Evolutionary conservation across 2,329 filamentous ascomycete genomes (phyloP).

Genomic region (Pyrenochaeta sp.): DNA sequence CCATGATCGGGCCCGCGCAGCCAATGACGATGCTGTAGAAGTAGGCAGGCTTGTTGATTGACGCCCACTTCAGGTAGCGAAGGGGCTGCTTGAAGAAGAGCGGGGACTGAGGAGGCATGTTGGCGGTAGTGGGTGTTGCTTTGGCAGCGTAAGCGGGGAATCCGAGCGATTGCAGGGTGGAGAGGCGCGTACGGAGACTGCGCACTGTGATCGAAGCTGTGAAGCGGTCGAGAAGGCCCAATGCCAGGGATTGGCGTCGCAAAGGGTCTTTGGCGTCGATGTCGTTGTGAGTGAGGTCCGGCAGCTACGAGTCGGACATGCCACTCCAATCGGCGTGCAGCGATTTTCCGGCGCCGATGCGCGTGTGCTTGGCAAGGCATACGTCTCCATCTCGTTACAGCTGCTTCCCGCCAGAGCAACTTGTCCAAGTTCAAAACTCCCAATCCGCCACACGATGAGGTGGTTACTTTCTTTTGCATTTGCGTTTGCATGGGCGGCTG

Average conservation of each 20-base stretch:
- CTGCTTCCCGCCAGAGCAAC: constrained; percentile 12
- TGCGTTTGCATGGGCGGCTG: constrained; percentile 69
- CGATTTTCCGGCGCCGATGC: constrained; percentile 34
- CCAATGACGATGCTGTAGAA: constrained; percentile 87
- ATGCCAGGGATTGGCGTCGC: constrained; percentile 24
- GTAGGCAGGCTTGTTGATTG: constrained; percentile 86
- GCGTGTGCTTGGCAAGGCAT: constrained; percentile 51
- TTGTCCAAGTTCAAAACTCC: constrained; percentile 29
- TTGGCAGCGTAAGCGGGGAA: neutral
- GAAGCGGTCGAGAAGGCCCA: constrained; percentile 18
- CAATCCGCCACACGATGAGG: constrained; percentile 68
- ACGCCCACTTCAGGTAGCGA: constrained; percentile 86
- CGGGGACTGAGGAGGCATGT: constrained; percentile 47
- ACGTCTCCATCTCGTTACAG: constrained; percentile 46
- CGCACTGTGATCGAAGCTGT: neutral
- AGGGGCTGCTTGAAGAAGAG: constrained; percentile 85
- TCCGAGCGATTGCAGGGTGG: neutral
- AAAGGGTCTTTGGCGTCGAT: constrained; percentile 13
- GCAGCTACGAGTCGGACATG: too few species aligned
- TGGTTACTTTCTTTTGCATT: constrained; percentile 72
- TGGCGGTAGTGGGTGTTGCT: constrained; percentile 61
- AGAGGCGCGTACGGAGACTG: constrained; percentile 7
- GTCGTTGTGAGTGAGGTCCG: constrained; percentile 13
- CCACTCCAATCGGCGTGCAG: constrained; percentile 26
- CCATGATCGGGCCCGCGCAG: constrained; percentile 71